Percentiles rank a stretch among this genome's conserved stretches.
Evolutionary conservation across 2,329 filamentous ascomycete genomes (phyloP).

Genomic region (Gnomoniopsis smithogilvyi): DNA sequence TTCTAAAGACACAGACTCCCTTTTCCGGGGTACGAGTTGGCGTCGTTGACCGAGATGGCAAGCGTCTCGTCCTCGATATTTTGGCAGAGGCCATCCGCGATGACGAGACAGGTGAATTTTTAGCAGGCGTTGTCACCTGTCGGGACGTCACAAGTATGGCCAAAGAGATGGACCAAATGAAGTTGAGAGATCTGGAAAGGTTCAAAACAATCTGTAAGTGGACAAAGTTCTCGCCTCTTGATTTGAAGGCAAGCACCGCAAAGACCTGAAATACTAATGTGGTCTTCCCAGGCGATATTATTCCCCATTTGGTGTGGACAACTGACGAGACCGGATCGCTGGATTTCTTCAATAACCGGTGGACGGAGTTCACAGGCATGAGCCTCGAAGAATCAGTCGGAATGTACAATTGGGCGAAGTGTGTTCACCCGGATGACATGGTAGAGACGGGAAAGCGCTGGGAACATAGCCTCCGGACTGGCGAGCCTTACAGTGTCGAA

Average conservation of each 20-base stretch:
- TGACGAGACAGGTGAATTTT: constrained; percentile 64
- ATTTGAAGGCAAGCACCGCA: too few relatives aligned
- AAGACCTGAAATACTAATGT: too few relatives aligned
- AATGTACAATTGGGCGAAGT: constrained; percentile 52
- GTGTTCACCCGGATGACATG: constrained; percentile 71
- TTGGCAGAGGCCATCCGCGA: constrained; percentile 67
- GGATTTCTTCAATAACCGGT: constrained; percentile 75
- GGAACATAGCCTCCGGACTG: constrained; percentile 61
- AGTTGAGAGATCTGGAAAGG: constrained; percentile 66
- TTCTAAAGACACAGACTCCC: constrained; percentile 59
- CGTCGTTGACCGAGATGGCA: constrained; percentile 52
- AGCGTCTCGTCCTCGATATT: constrained; percentile 59
- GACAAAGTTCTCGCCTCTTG: too few relatives aligned
- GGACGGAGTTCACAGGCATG: constrained; percentile 76
- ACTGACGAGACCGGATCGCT: constrained; percentile 61
- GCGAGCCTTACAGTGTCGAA: constrained; percentile 66
- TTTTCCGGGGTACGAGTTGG: constrained; percentile 61
- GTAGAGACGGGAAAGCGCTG: constrained; percentile 52
- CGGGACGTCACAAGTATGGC: constrained; percentile 70
- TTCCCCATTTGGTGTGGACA: constrained; percentile 73
- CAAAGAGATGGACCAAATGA: constrained; percentile 66
- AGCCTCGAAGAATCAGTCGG: constrained; percentile 60
- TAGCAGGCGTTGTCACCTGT: constrained; percentile 70
- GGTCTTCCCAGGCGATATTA: constrained; percentile 23
- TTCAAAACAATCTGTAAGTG: constrained; percentile 72